Evolutionary conservation across 768 basidiomycete genomes (phyloP), one percentile per base, ranked within the genome.

Genomic region (Leccinum broughii): DNA sequence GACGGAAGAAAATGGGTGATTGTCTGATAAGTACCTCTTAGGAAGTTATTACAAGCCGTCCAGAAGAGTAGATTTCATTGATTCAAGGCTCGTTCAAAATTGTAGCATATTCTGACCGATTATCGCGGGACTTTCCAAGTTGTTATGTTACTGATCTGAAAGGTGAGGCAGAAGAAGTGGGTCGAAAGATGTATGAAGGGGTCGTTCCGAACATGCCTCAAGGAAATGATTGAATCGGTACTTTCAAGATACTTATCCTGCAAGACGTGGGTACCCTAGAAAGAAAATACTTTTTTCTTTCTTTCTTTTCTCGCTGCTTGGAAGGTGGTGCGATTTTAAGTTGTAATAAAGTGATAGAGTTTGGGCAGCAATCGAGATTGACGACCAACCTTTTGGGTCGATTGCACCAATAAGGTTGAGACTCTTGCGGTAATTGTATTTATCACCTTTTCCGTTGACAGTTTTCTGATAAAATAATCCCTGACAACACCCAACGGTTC

Each of bases 291-390:
- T 8, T 37, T 57, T 35, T 35, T 30, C 30, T 30, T 6, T 35
- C 6, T 32, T 32, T 59, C 54, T 54, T 30, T 56, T 34, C 4
- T 62, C 32, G 46, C 51, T 41, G 51, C 61, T 59, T 51, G 62
- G 41, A 35, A 57, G 62, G 56, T n/a, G 58, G 48, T 63, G 68
- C 54, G 37, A 71, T 76, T 77, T 77, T 79, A 74, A 75, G 78
- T 80, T 81, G 81, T 75, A 81, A 76, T 80, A 81, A 76, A 78
- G 80, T 80, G 76, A 78, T 81, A 81, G 81, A 78, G 77, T 80
- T 82, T 73, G 67, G 68, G 53, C 62, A 62, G 60, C 52, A 76
- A 79, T 77, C 78, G 75, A 78, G 78, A 79, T 79, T 70, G 72
- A 71, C 75, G 66, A 76, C 73, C 70, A 76, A 55, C 73, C 75